Evolutionary conservation across 1,284 basidiomycete genomes (phyloP), one percentile per base, ranked within the genome.

Genomic region (Cutaneotrichosporon curvatum): DNA sequence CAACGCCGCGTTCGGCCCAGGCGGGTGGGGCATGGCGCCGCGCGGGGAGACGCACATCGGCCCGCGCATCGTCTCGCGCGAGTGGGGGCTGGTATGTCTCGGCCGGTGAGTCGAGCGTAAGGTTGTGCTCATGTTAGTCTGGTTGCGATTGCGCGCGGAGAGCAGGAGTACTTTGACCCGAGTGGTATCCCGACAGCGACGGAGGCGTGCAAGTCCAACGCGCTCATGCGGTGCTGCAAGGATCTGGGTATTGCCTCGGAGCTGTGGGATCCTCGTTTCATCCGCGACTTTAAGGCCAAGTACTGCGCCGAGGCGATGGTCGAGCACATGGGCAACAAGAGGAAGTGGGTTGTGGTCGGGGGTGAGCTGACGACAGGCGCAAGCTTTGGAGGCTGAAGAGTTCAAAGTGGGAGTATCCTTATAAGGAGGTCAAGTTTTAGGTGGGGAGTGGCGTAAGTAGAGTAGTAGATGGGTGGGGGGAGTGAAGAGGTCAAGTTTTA

Each of bases 221-320:
- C 94, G 2, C 76, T 98, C 32, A 96, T 97, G 92, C 78, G 94
- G 28, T 97, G 94, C 70, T 95, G 90, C 75, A 98, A 98, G 68
- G 94, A 98, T 64, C 74, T 98, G 30, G 94, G 94, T 6, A 79
- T 98, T 57, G 94, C 94, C 0, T 91, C 87, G 62, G 94, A 97
- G 73, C 81, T 98, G 28, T 98, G 94, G 91, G 94, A 96, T 65
- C 94, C 94, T 25, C 82, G 87, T 1, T 97, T 94, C 71, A 92
- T 97, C 58, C 83, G 90, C 38, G 81, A 87, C 60, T 98, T 94
- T 78, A 97, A 94, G 73, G 73, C 79, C 5, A 80, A 89, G 63
- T 60, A 92, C 62, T 89, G 87, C 61, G 67, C 85, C 12, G 91
- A 96, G 66, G 82, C 91, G 1, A 96, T 84, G 69, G 87, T 76